These are phyloP conservation scores for Nepenthes mirabilis DNA, from an alignment of 148 eudicot genomes.

Conservation along the genomic window DNA sequence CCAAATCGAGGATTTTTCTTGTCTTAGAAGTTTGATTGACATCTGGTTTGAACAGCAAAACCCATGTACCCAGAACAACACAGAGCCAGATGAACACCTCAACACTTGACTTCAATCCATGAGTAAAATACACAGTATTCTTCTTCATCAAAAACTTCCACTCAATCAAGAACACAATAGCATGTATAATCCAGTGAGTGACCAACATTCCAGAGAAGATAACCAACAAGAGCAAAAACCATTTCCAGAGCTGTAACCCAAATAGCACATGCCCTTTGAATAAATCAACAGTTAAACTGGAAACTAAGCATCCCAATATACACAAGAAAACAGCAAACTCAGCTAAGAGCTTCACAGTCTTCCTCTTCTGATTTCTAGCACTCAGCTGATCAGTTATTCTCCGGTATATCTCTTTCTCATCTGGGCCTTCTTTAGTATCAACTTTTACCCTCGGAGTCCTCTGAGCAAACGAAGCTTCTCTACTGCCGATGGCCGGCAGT, in stretches of 20 bases:
- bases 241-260: constrained; percentile 58
- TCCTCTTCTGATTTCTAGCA: constrained; percentile 32
- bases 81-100: constrained; percentile 56
- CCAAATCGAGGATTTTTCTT: constrained; percentile 13
- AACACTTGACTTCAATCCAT: constrained; percentile 60
- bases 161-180: constrained; percentile 63
- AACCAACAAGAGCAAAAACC: constrained; percentile 55
- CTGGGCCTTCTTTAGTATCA: constrained; percentile 22
- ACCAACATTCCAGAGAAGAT: constrained; percentile 67
- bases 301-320: constrained; percentile 29
- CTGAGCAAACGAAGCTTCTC: constrained; percentile 15
- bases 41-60: constrained; percentile 27
- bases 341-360: constrained; percentile 39
- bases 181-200: constrained; percentile 48
- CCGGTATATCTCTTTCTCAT: constrained; percentile 57
- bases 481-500: background rate
- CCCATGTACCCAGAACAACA: constrained; percentile 69
- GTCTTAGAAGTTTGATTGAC: constrained; percentile 10
- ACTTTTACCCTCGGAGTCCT: constrained; percentile 23
- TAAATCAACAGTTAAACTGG: constrained; percentile 32
- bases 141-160: constrained; percentile 52
- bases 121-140: constrained; percentile 73
- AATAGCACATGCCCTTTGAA: constrained; percentile 19
- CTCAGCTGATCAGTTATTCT: constrained; percentile 45
- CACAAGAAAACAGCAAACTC: constrained; percentile 35